Base-by-base conservation (phyloP, 306 rosid genomes). In the Vigna hirtella region DNA sequence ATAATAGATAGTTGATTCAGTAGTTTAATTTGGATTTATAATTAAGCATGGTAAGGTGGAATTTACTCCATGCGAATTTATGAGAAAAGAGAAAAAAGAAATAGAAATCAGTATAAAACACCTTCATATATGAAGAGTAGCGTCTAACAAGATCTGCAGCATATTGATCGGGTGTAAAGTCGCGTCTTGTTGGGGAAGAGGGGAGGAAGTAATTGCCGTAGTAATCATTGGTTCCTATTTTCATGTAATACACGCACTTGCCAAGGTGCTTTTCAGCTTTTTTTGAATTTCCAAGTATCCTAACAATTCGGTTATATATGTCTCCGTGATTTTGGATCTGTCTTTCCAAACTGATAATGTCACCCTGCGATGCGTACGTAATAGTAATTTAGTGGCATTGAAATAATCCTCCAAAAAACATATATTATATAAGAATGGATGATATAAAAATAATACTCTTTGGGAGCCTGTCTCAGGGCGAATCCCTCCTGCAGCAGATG, bases 171-270 rank as follows among this genome's bases (percentile, higher is more conserved):
- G 66, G 76, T 22, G 34, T 81, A 61, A 66, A 87, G 7, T 4
- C 1, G 22, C 1, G 9, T 34, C 88, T 73, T 36, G 91, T 51
- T 2, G 36, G 32, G 70, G 77, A 87, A 7, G 32, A 2, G 17
- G 94, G 90, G 58, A 42, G 1, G 67, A 72, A 91, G 62, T 88
- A 91, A 66, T 89, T 91, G 9, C 76, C 76, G 76, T 24, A 86
- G 80, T 85, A 91, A 70, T 89, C 97, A 15, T 89, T 89, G 57
- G 16, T 82, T 1, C 97, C 92, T 28, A 88, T 82, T 28, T 30
- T 71, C 24, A 91, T 75, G 5, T 77, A 80, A 76, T 88, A 91
- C 40, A 91, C 69, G 74, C 97, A 91, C 56, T 85, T 83, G 0
- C 49, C 69, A 34, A 89, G 59, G 26, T 84, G n/a, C 2, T 73